A percentile compares a stretch with the other conserved stretches of the same genome.
These are phyloP conservation scores for Pochonia chlamydosporia DNA, from an alignment of 2,329 filamentous ascomycete species.

Conservation along the genomic window DNA sequence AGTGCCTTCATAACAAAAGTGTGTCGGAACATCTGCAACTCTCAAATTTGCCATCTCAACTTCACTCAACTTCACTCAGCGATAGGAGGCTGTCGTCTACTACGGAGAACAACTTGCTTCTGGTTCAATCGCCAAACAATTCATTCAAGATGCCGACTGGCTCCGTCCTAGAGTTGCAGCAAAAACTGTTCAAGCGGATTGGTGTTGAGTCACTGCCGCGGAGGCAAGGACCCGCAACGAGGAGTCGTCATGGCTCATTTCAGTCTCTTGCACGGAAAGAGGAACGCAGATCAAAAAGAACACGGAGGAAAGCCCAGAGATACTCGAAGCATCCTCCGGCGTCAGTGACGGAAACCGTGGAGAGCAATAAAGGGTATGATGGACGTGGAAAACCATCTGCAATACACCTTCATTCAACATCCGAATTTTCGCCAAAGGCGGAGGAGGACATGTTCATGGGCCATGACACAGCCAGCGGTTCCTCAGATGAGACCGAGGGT, in stretches of 20 bases:
- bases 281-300: conserved; percentile 59
- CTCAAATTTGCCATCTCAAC: too few species aligned
- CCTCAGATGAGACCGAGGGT: not conserved
- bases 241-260: not conserved
- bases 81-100: not conserved
- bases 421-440: too few species aligned
- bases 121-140: not conserved
- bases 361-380: not conserved
- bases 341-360: conserved; percentile 3
- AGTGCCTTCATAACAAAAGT: too few species aligned
- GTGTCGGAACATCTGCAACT: too few species aligned
- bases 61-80: not conserved
- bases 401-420: not conserved
- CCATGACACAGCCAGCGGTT: too few species aligned
- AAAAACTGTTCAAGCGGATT: conserved; percentile 31
- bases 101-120: not conserved
- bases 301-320: conserved; percentile 48
- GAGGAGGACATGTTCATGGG: too few species aligned
- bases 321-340: conserved; percentile 9
- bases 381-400: not conserved
- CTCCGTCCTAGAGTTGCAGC: conserved; percentile 27
- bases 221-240: not conserved
- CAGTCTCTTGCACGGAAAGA: conserved; percentile 48
- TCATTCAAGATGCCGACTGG: conserved; percentile 14
- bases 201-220: conserved; percentile 19